Conservation (phyloP, 2,329 filamentous ascomycete genomes). For the Seiridium cupressi region DNA sequence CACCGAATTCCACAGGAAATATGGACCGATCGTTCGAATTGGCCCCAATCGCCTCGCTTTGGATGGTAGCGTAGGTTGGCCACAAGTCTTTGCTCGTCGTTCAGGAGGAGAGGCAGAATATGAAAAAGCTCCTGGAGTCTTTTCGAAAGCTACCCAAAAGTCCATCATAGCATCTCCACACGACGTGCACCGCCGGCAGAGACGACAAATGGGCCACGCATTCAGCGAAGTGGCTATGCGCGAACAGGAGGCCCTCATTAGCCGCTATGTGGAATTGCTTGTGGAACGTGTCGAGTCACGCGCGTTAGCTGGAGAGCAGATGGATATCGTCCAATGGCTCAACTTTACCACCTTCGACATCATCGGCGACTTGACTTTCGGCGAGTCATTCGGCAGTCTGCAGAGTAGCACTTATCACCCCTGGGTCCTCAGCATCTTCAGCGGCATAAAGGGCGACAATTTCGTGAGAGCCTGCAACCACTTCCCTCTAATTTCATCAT, state of each 20-base stretch:
- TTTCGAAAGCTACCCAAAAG: slow-evolving; percentile 14
- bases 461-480: neutral
- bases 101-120: slow-evolving; percentile 20
- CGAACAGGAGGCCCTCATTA: slow-evolving; percentile 19
- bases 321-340: slow-evolving; percentile 10
- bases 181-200: slow-evolving; percentile 24
- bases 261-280: slow-evolving; percentile 17
- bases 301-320: neutral
- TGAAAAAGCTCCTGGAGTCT: slow-evolving; percentile 10
- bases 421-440: slow-evolving; percentile 13
- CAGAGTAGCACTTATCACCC: slow-evolving; percentile 8
- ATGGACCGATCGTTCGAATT: slow-evolving; percentile 39
- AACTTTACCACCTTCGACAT: slow-evolving; percentile 5
- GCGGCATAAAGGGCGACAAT: neutral
- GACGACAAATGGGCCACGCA: slow-evolving; percentile 25
- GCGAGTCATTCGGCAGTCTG: slow-evolving; percentile 5
- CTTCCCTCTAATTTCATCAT: neutral
- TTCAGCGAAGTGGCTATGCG: slow-evolving; percentile 22
- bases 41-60: slow-evolving; percentile 38
- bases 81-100: slow-evolving; percentile 31
- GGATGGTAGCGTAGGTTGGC: slow-evolving; percentile 25
- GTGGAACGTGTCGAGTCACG: slow-evolving; percentile 30
- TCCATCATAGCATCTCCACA: slow-evolving; percentile 26
- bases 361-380: slow-evolving; percentile 5
- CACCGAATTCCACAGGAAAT: slow-evolving; percentile 22